A percentile compares a stretch with the other conserved stretches of the same genome.
phyloP scores from a whole-genome alignment of 2,329 filamentous ascomycete species.

The Calonectria leucothoes region DNA sequence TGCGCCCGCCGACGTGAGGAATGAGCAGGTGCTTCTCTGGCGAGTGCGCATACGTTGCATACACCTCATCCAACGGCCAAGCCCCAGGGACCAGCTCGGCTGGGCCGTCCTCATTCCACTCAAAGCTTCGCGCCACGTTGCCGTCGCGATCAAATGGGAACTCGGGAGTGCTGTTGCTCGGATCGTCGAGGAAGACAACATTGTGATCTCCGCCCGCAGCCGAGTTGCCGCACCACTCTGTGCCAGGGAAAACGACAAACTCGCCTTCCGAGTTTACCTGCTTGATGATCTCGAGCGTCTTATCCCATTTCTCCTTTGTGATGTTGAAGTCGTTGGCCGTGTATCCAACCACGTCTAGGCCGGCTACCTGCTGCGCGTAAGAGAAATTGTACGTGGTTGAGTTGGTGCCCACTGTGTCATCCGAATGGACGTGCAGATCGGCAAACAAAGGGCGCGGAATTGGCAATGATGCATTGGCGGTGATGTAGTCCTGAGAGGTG shows the following conservation, averaged over 20 bases:
- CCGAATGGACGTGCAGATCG: constrained; percentile 51
- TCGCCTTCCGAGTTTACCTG: constrained; percentile 36
- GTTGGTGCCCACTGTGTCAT: constrained; percentile 52
- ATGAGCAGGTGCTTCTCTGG: constrained; percentile 47
- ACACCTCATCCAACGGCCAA: constrained; percentile 51
- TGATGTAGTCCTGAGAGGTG: constrained; percentile 23
- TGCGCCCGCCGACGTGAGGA: constrained; percentile 49
- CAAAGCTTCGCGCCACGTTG: constrained; percentile 49
- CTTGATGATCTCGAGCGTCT: constrained; percentile 41
- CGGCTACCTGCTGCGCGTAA: constrained; percentile 48
- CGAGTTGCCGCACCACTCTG: constrained; percentile 51
- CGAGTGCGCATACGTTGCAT: constrained; percentile 49
- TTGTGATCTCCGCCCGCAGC: constrained; percentile 48
- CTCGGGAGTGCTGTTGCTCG: constrained; percentile 27
- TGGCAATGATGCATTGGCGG: constrained; percentile 24
- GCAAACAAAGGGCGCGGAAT: constrained; percentile 44
- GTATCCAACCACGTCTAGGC: constrained; percentile 51
- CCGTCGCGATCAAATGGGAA: constrained; percentile 47
- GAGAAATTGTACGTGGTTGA: constrained; percentile 50
- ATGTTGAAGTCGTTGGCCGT: constrained; percentile 54
- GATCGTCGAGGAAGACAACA: constrained; percentile 47
- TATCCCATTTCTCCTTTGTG: constrained; percentile 46
- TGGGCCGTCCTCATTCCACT: constrained; percentile 48
- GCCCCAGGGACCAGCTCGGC: constrained; percentile 40
- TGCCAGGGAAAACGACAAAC: constrained; percentile 47